Base-by-base conservation (phyloP, 2,329 filamentous ascomycete genomes). In the Colletotrichum sp. region DNA sequence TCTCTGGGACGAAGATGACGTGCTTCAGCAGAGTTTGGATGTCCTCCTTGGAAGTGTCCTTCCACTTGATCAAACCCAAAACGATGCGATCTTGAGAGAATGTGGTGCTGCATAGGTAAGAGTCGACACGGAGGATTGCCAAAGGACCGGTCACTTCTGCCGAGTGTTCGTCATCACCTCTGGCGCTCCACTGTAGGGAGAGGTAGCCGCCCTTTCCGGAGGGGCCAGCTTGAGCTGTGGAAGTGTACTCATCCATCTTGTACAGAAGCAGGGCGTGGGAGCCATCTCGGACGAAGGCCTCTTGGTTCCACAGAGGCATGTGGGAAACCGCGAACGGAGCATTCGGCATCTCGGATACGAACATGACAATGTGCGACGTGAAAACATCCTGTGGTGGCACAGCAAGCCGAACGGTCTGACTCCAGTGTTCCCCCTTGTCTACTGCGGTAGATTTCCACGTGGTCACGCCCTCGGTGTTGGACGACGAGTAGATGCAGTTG, bases 61-160 rank as follows among this genome's bases (percentile, higher is more conserved):
- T 95, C 97, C 97, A 99, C 80, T 93, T 95, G 39, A 99, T 86
- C 30, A 99, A 88, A 18, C 95, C 94, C 22, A 98, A 87, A 13
- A 99, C 91, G 18, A 94, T 92, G 72, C 96, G 94, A 82, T 99
- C 96, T 82, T 99, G 97, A 0, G 96, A 98, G 82, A 98, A 98
- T 75, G 93, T 92, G 1, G 97, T 99, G 85, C 97, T 99, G 89
- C 96, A 98, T 8, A 99, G 91, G 80, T 95, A 98, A 0, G 96
- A 98, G 75, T 95, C 92, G 13, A 98, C 86, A 15, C 92, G 91
- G 39, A 99, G 85, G n/a, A 92, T 92, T 5, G 96, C 95, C 79
- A 98, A 90, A 5, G 95, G 93, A 1, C 95, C 95, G 7, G 94
- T 95, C 4, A 96, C 91, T 68, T 96, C 95, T 80, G 94, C 93